Percentiles rank a stretch among this genome's conserved stretches.
Evolutionary conservation across 306 rosid species (phyloP).

Genomic region (Spatholobus suberectus): DNA sequence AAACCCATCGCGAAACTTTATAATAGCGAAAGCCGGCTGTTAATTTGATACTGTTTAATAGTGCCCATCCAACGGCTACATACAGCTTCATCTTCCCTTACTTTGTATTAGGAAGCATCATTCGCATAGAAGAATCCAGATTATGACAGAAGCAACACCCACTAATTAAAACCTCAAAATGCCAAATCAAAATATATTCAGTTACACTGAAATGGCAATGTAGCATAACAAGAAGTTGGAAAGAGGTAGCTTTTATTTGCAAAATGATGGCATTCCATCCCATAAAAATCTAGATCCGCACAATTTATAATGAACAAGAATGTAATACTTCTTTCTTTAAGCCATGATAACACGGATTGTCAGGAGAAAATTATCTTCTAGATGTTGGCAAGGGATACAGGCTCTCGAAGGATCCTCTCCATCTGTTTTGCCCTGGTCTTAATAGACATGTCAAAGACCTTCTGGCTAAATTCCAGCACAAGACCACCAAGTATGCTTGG

Average conservation of each 20-base stretch:
- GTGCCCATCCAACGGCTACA: neutral
- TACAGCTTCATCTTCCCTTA: neutral
- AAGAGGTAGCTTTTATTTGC: conserved; percentile 71
- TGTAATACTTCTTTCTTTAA: conserved; percentile 28
- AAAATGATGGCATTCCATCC: conserved; percentile 63
- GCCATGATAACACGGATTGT: conserved; percentile 36
- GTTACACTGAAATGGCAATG: conserved; percentile 6
- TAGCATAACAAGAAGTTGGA: conserved; percentile 33
- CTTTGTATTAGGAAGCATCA: neutral
- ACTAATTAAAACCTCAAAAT: conserved; percentile 14
- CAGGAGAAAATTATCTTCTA: conserved; percentile 49
- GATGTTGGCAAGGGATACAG: conserved; percentile 53
- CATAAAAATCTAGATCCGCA: conserved; percentile 44
- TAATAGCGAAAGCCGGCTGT: neutral
- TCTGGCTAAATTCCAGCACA: conserved; percentile 77
- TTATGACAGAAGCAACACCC: neutral
- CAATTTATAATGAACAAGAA: conserved; percentile 48
- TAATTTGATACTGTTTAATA: neutral
- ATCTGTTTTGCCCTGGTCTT: conserved; percentile 85
- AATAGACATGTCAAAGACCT: conserved; percentile 93
- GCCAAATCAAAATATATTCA: conserved; percentile 30
- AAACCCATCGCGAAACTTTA: neutral
- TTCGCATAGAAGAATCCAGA: neutral
- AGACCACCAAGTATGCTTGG: conserved; percentile 87
- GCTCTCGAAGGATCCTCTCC: conserved; percentile 94